These are phyloP conservation scores for Kondoa subrosea DNA, from an alignment of 768 basidiomycete genomes.

Conservation along the genomic window DNA sequence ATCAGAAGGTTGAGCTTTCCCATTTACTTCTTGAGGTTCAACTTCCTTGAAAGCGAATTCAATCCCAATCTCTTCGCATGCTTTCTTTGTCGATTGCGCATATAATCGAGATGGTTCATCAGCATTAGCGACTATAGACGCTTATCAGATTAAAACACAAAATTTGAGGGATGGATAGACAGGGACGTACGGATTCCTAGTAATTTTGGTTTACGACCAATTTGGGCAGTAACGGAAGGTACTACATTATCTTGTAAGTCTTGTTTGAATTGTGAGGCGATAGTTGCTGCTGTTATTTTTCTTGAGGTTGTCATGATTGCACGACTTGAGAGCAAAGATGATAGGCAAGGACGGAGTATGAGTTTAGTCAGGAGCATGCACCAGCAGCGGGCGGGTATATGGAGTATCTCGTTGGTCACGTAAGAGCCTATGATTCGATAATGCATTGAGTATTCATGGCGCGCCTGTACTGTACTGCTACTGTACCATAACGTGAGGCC, in stretches of 20 bases:
- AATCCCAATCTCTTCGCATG: constrained; percentile 75
- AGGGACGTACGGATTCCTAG: constrained; percentile 56
- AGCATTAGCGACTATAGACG: constrained; percentile 57
- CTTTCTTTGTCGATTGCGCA: constrained; percentile 77
- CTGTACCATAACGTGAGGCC: no score
- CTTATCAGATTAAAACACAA: no score
- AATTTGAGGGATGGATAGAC: no score
- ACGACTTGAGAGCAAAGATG: background rate
- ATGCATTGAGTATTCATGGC: no score
- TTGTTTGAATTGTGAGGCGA: background rate
- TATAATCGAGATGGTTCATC: constrained; percentile 64
- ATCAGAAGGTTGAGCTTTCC: constrained; percentile 36
- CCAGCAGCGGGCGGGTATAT: no score
- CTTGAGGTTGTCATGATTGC: background rate
- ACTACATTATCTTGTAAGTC: background rate
- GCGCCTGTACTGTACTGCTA: no score
- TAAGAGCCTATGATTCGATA: no score
- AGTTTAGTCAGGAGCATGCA: no score
- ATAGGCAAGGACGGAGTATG: no score
- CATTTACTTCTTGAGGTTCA: constrained; percentile 39
- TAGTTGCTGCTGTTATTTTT: background rate
- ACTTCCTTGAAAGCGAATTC: constrained; percentile 62
- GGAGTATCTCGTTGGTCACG: no score
- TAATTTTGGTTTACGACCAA: constrained; percentile 43
- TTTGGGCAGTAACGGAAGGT: background rate